phyloP scores from a whole-genome alignment of 208 protist species.

The Porcisia hertigi region DNA sequence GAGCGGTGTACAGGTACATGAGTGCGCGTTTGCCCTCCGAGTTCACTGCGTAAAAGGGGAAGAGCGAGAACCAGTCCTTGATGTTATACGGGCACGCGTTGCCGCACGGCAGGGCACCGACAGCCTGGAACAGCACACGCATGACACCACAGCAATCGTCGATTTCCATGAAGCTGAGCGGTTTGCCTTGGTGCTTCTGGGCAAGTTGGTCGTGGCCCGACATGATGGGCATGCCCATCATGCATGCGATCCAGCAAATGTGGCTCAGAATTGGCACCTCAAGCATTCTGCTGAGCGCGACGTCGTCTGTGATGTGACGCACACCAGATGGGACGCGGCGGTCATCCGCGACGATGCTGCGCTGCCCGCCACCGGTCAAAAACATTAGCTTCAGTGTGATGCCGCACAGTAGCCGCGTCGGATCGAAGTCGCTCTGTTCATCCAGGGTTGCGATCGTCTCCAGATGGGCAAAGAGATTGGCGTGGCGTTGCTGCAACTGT shows the following conservation, averaged over 20 bases:
- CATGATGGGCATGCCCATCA: slow-evolving; percentile 64
- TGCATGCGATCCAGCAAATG: slow-evolving; percentile 55
- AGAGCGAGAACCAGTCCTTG: slow-evolving; percentile 54
- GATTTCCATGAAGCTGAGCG: slow-evolving; percentile 43
- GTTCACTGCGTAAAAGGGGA: slow-evolving; percentile 66
- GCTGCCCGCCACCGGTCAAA: slow-evolving; percentile 55
- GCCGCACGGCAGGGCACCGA: slow-evolving; percentile 54
- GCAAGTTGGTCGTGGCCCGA: slow-evolving; percentile 19
- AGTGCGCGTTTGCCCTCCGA: slow-evolving; percentile 57
- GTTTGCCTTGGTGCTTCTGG: slow-evolving; percentile 27
- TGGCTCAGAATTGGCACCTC: slow-evolving; percentile 50
- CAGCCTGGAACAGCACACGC: slow-evolving; percentile 54
- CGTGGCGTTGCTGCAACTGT: slow-evolving; percentile 31
- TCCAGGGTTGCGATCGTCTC: slow-evolving; percentile 25
- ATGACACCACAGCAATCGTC: slow-evolving; percentile 51
- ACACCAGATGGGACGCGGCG: slow-evolving; percentile 24
- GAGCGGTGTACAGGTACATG: slow-evolving; percentile 50
- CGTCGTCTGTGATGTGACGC: slow-evolving; percentile 41
- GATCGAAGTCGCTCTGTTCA: slow-evolving; percentile 34
- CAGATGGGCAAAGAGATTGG: slow-evolving; percentile 33
- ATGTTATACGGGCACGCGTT: slow-evolving; percentile 44
- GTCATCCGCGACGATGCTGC: slow-evolving; percentile 66
- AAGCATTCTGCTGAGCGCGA: slow-evolving; percentile 46
- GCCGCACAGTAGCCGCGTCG: slow-evolving; percentile 29
- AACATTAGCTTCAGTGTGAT: slow-evolving; percentile 62